Base-by-base conservation (phyloP, 176 grass and related monocot species). In the Rhynchospora pubera region DNA sequence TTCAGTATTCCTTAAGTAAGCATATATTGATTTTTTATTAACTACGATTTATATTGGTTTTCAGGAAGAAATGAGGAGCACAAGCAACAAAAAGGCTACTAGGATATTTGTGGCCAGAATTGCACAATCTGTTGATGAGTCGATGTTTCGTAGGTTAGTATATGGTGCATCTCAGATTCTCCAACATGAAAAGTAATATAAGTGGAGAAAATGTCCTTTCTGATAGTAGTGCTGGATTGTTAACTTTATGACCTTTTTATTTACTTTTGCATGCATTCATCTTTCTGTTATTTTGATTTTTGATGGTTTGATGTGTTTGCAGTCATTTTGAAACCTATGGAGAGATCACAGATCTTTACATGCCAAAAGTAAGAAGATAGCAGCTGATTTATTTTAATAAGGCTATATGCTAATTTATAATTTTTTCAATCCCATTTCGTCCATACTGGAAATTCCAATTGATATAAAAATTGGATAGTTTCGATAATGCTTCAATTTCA, bases 251-350 rank as follows among this genome's bases (percentile, higher is more conserved):
- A 32, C 18, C 64, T 69, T 13, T 53, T 62, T 53, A 75, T 52
- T 75, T 75, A 51, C 22, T 32, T 47, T 63, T 18, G 50, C 34
- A 5, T 53, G 28, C 5, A 78, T 61, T 45, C 57, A 39, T 64
- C 46, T 34, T 26, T 18, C 53, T n/a, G 34, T 77, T 67, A 11
- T 82, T 5, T 48, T 63, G 28, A 53, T 13, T 85, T 52, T 44
- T 84, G 66, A 77, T 85, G 32, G 13, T 50, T 46, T 30, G 7
- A 61, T 86, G 0, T 79, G 28, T 79, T 79, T 71, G 86, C 91
- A 97, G 94, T 57, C 89, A 97, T 86, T 97, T 97, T 94, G 94
- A 97, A 89, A 79, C 88, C 7, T 97, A 87, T 86, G 94, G 94
- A 85, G 91, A 94, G 84, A 93, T 94, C 72, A 91, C 90, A 30